Base-by-base conservation (phyloP, 169 alveolate species). In the Plasmodium berghei region DNA sequence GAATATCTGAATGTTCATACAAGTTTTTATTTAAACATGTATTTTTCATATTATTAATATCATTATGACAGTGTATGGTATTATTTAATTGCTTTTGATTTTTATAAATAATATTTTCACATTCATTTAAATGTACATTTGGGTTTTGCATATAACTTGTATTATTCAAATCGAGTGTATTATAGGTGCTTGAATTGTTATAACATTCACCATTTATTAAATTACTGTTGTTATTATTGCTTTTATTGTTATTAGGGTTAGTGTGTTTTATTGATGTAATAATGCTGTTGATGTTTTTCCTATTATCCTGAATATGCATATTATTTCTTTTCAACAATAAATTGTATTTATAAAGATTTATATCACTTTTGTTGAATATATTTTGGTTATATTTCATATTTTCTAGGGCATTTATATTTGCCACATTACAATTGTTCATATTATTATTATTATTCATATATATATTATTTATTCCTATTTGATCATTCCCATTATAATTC, bases 331-430 rank as follows among this genome's bases (percentile, higher is more conserved):
- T 83, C 56, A 62, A 9, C 46, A 28, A 0, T 69, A 83, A 40
- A 52, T 83, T 83, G 56, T 54, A 83, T 18, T 83, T 83, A 59
- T 66, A 46, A 6, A 64, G 52, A 45, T 62, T 59, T 54, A 59
- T 34, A 59, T 28, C 16, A 10, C 64, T 34, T 6, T 70, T 72
- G 20, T 9, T 66, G 52, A 63, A 77, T 26, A 28, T 9, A 58
- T 63, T 64, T 70, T 62, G 70, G 52, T 42, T 34, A 58, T 14
- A 46, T 64, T 64, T 75, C n/a, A 24, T 24, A 63, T 49, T 46
- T 63, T 18, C 22, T 49, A 45, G 2, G 42, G 26, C 26, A 14
- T 48, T 48, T 14, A 1, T 4, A 34, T 49, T 67, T 18, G 62
- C 45, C 16, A 18, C 49, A 20, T 5, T 69, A 20, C 20, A 16